Base-by-base conservation (phyloP, 1,284 basidiomycete genomes). In the Boletus mariae region DNA sequence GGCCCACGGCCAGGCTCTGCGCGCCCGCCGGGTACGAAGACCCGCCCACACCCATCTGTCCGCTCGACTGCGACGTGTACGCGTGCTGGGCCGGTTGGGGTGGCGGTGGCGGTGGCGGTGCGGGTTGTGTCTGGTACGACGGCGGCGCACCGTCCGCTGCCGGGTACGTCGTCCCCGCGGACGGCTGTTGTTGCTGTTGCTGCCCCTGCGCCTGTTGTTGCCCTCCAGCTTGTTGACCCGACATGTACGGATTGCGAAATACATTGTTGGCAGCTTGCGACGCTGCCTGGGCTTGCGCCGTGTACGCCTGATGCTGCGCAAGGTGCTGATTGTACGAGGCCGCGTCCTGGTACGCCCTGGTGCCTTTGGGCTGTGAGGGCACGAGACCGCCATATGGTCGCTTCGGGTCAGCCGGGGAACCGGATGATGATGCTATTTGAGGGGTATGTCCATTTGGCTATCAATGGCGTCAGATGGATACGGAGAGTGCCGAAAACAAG, bases 331-430 rank as follows among this genome's bases (percentile, higher is more conserved):
- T 94, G 75, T 98, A 98, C 1, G 90, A 76, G 10, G 94, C 93
- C 0, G 95, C 94, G 70, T 98, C 95, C 63, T 91, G 90, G 67
- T 91, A 96, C 5, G 92, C 87, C 49, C 93, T 79, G 26, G 87
- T 85, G 12, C 88, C 87, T 65, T 84, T 91, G 47, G 77, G 90
- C 67, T 82, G 92, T 55, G 77, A 87, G 12, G 90, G 86, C 13
- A 94, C 87, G 34, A 98, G 77, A 7, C 95, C 95, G n/a, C 95
- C 95, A 65, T 94, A 98, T 23, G 94, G 94, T 63, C 94, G 87
- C 73, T 93, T 92, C 10, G 87, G 82, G 65, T 92, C 87, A 35
- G 77, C 61, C 2, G 69, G 58, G 38, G 69, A 64, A 51, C 60
- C 63, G 7, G 73, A 61, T 28, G 75, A 55, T 56, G 71, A 66